Evolutionary conservation across 1,139 yeast genomes (phyloP).

Genomic region (Yamadazyma diospyri): DNA sequence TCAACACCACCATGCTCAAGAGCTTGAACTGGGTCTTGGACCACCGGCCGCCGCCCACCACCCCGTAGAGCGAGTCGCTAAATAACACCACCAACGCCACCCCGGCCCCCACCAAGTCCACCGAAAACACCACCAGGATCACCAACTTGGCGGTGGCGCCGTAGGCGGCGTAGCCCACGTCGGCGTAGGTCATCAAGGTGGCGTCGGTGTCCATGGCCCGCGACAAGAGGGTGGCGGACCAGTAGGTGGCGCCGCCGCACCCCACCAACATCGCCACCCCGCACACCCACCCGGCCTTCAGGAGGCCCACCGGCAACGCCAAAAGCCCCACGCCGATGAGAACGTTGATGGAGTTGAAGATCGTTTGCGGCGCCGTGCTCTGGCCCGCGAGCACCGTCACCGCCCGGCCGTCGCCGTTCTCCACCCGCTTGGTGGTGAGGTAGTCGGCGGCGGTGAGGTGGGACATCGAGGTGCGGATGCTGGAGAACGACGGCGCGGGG

Average conservation of each 20-base stretch:
- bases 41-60: slow-evolving; percentile 40
- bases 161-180: slow-evolving; percentile 75
- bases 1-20: slow-evolving; percentile 38
- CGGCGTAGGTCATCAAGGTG: slow-evolving; percentile 84
- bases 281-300: slow-evolving; percentile 45
- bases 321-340: slow-evolving; percentile 48
- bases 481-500: slow-evolving; percentile 35
- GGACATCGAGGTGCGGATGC: slow-evolving; percentile 34
- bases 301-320: slow-evolving; percentile 46
- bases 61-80: slow-evolving; percentile 49
- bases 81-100: slow-evolving; percentile 53
- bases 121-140: slow-evolving; percentile 38
- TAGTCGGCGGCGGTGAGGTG: slow-evolving; percentile 49
- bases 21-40: slow-evolving; percentile 37
- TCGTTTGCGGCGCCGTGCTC: slow-evolving; percentile 56
- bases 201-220: slow-evolving; percentile 63
- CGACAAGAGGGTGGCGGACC: slow-evolving; percentile 44
- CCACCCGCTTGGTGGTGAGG: slow-evolving; percentile 59
- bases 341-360: slow-evolving; percentile 46
- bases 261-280: slow-evolving; percentile 38
- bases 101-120: slow-evolving; percentile 55
- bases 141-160: slow-evolving; percentile 42
- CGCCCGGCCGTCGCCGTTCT: slow-evolving; percentile 69
- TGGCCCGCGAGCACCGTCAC: slow-evolving; percentile 77
- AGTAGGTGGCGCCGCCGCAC: slow-evolving; percentile 41